Evolutionary conservation across 2,329 filamentous ascomycete species (phyloP), one percentile per base, ranked within the genome.

Genomic region (Pseudogymnoascus sp.): DNA sequence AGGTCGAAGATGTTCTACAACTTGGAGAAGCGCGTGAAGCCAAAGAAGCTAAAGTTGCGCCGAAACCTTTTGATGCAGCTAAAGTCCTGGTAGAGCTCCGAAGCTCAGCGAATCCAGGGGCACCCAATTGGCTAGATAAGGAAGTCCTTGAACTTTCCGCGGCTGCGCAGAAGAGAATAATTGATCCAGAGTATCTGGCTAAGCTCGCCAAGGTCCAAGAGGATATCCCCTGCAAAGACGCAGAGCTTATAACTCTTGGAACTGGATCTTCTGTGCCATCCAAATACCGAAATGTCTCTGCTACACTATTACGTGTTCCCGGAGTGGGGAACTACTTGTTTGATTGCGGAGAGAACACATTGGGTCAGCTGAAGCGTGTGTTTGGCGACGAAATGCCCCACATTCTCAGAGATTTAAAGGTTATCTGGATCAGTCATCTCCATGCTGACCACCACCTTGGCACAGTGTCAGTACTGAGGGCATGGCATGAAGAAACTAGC

Each of bases 401-500:
- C n/a, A 81, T 96, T 11, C 78, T 99, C n/a, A 82, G 80, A 65
- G 86, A 96, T 67, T 80, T 99, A 47, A 88, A 87, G 62, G 84
- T 86, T 68, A 87, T 99, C 67, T 96, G 91, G 86, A 95, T 99
- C 76, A 96, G 91, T 74, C 95, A 99, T 77, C 80, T 96, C 66
- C 95, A 99, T 75, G 95, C 95, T 4, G 95, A 99, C 76, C 95
- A 99, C 76, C 95, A 97, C 72, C 83, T 99, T 18, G 95, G 95
- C 29, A 90, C 86, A 0, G 81, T 85, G n/a, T 84, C 86, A 5
- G 79, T 97, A n/a, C 85, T 97, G 71, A 87, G 84, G 70, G 90
- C 89, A 5, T 96, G 92, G 90, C 86, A 90, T 68, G 70, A 79
- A 63, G 81, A 86, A 47, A 68, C 74, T 16, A 64, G 69, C 10